Evolutionary conservation across 495 filamentous ascomycete genomes (phyloP).

Genomic region (Podospora pseudocomata): DNA sequence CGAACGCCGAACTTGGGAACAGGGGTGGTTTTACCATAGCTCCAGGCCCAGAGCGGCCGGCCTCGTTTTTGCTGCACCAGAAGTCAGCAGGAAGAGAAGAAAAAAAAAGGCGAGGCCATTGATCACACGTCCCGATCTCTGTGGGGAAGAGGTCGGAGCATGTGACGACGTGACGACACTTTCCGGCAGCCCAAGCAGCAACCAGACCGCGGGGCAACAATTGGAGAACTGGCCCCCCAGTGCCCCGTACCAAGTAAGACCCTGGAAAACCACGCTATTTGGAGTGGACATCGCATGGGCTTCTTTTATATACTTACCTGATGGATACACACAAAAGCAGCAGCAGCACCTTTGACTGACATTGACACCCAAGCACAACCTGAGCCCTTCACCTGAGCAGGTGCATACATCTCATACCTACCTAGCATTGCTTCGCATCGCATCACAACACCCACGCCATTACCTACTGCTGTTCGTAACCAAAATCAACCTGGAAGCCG

Average conservation of each 20-base stretch:
- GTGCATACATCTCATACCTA: background rate
- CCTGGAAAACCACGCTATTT: background rate
- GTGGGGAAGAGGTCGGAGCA: constrained; percentile 11
- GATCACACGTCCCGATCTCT: constrained; percentile 26
- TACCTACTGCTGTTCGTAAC: no score
- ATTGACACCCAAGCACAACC: background rate
- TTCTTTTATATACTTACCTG: background rate
- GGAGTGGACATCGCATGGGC: background rate
- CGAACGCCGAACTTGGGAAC: background rate
- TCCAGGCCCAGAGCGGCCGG: constrained; percentile 9
- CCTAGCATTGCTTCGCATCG: no score
- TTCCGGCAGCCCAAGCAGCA: background rate
- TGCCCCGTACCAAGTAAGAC: background rate
- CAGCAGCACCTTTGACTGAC: background rate
- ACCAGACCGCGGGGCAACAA: constrained; percentile 4
- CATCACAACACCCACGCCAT: no score
- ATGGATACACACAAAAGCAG: background rate
- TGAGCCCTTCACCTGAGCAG: background rate
- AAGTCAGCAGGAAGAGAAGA: background rate
- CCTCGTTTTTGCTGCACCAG: background rate
- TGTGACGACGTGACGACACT: constrained; percentile 30
- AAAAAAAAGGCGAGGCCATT: constrained; percentile 6
- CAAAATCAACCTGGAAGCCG: background rate
- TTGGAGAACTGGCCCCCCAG: background rate
- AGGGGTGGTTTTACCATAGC: background rate